phyloP scores from a whole-genome alignment of 2,329 filamentous ascomycete species.

The Fusarium sp. region DNA sequence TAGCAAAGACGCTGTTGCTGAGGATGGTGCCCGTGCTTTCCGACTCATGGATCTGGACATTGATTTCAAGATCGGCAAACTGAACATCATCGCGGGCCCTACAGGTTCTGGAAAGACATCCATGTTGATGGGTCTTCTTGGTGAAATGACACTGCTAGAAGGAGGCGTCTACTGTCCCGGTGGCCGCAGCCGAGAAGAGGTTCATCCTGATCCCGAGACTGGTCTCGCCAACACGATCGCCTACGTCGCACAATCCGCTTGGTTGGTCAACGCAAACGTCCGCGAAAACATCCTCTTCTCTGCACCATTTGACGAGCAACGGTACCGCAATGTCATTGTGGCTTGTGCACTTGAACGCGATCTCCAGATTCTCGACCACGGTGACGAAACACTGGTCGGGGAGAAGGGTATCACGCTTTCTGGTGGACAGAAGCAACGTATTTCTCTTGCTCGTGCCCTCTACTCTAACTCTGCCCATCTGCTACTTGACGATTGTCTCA shows the following conservation, averaged over 20 bases:
- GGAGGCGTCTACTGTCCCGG: slow-evolving; percentile 87
- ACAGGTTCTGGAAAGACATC: slow-evolving; percentile 97
- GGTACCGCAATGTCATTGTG: slow-evolving; percentile 87
- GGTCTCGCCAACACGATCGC: slow-evolving; percentile 90
- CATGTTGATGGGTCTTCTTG: slow-evolving; percentile 91
- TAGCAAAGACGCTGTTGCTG: slow-evolving; percentile 65
- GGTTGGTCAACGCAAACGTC: slow-evolving; percentile 95
- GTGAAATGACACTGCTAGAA: slow-evolving; percentile 89
- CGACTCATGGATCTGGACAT: slow-evolving; percentile 84
- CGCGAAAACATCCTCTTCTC: slow-evolving; percentile 96
- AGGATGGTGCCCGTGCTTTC: slow-evolving; percentile 77
- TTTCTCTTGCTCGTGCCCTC: slow-evolving; percentile 94
- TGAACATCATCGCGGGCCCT: slow-evolving; percentile 92
- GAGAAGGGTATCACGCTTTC: slow-evolving; percentile 98
- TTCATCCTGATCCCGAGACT: slow-evolving; percentile 81
- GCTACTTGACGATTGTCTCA: slow-evolving; percentile 92
- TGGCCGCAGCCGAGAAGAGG: slow-evolving; percentile 83
- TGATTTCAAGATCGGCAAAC: slow-evolving; percentile 81
- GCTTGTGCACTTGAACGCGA: slow-evolving; percentile 93
- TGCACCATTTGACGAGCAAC: slow-evolving; percentile 77
- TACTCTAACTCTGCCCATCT: slow-evolving; percentile 94
- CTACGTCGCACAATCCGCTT: slow-evolving; percentile 96
- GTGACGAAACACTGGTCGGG: slow-evolving; percentile 92
- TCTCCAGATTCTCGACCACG: slow-evolving; percentile 88
- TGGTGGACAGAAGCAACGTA: slow-evolving; percentile 96